A percentile compares a stretch with the other conserved stretches of the same genome.
Conservation (phyloP, 768 basidiomycete species). For the Phanerochaete sordida region DNA sequence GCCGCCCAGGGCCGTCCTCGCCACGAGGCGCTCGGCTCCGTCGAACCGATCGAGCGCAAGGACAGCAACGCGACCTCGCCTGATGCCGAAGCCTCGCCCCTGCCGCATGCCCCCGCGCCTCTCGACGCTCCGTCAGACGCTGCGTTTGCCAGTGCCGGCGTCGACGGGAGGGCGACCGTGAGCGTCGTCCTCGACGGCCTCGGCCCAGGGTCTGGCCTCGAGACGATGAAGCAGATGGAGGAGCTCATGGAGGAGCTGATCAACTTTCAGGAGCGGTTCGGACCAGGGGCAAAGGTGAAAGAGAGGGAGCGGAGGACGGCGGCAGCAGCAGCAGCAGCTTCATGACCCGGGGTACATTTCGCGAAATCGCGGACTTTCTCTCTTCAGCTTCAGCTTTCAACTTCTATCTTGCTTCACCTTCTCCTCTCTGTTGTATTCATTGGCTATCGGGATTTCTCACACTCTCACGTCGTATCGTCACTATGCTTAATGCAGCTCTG, state of each 20-base stretch:
- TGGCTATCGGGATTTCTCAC: constrained; percentile 4
- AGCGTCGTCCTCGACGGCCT: not conserved
- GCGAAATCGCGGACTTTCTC: too few species aligned
- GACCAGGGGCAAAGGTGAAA: constrained; percentile 46
- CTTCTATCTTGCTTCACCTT: not conserved
- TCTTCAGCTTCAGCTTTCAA: too few species aligned
- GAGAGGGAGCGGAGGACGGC: constrained; percentile 31
- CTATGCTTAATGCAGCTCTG: not conserved
- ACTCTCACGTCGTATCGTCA: not conserved
- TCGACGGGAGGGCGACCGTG: too few species aligned
- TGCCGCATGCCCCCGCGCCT: too few species aligned
- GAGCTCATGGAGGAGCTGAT: constrained; percentile 89
- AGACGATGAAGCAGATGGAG: constrained; percentile 84
- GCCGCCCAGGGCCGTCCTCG: not conserved
- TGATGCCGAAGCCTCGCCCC: not conserved
- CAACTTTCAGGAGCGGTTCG: constrained; percentile 83
- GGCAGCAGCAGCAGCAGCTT: too few species aligned
- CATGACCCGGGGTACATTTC: constrained; percentile 18
- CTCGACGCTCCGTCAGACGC: not conserved
- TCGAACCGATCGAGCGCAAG: not conserved
- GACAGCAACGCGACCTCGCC: not conserved
- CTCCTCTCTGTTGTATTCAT: constrained; percentile 10
- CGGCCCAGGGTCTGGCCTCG: constrained; percentile 17
- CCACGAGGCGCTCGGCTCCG: constrained; percentile 4
- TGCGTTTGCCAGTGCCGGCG: not conserved